phyloP scores from a whole-genome alignment of 2,329 filamentous ascomycete species.

The Blumeria graminis region DNA sequence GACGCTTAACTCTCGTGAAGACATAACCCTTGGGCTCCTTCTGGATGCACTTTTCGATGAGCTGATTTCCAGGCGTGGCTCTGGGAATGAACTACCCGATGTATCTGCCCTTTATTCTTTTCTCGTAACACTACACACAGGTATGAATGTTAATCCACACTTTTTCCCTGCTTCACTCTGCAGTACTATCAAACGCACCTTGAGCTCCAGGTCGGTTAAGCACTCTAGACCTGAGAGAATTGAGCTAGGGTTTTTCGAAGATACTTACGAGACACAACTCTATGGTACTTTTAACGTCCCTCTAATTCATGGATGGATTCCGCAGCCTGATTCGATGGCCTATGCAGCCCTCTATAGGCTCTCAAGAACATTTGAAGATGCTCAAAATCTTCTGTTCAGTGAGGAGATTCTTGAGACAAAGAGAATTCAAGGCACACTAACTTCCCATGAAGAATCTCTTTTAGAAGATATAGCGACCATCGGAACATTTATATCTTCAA shows the following conservation, averaged over 20 bases:
- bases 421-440: constrained; percentile 36
- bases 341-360: constrained; percentile 48
- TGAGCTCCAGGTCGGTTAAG: constrained; percentile 15
- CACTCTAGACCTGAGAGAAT: constrained; percentile 23
- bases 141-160: constrained; percentile 93
- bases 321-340: constrained; percentile 37
- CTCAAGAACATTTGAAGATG: constrained; percentile 73
- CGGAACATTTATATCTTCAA: constrained; percentile 54
- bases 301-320: constrained; percentile 81
- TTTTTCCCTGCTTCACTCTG: constrained; percentile 37
- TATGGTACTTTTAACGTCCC: constrained; percentile 79
- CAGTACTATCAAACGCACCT: constrained; percentile 13
- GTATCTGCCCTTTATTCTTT: constrained; percentile 75
- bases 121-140: constrained; percentile 68
- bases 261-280: constrained; percentile 68
- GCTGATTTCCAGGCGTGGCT: constrained; percentile 47
- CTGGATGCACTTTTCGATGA: constrained; percentile 85
- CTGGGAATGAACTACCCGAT: constrained; percentile 52
- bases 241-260: constrained; percentile 55
- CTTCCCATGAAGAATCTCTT: constrained; percentile 47
- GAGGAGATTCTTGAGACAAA: constrained; percentile 77
- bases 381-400: constrained; percentile 66
- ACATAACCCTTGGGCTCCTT: constrained; percentile 64
- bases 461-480: constrained; percentile 70
- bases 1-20: constrained; percentile 55